Conservation (phyloP, 306 rosid species). For the Trifolium repens region DNA sequence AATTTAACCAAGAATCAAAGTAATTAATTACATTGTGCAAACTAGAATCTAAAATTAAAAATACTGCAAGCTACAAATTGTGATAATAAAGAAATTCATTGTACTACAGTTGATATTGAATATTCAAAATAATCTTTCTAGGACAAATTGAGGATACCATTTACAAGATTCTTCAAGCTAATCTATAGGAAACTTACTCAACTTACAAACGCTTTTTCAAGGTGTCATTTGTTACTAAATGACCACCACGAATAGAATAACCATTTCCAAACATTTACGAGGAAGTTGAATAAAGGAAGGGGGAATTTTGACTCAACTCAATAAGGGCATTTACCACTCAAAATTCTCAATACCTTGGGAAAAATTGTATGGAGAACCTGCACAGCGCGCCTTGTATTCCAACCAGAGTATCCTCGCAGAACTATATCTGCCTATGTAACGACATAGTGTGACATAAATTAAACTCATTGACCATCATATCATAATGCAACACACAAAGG, state of each 20-base stretch:
- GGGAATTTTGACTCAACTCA: background rate
- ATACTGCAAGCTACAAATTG: background rate
- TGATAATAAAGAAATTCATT: background rate
- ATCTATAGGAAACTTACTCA: slow-evolving; percentile 2
- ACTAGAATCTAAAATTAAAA: background rate
- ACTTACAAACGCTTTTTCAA: background rate
- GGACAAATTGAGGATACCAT: background rate
- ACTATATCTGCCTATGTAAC: slow-evolving; percentile 68
- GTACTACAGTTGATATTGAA: background rate
- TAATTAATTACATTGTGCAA: background rate
- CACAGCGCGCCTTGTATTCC: slow-evolving; percentile 89
- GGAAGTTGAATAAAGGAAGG: background rate
- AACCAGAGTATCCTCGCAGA: slow-evolving; percentile 76
- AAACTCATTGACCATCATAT: slow-evolving; percentile 22
- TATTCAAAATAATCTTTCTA: slow-evolving; percentile 14
- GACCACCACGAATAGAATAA: background rate
- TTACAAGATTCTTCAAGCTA: slow-evolving; percentile 22
- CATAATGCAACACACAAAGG: background rate
- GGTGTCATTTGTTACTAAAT: background rate
- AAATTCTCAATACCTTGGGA: slow-evolving; percentile 63
- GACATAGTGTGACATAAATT: background rate
- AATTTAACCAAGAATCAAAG: slow-evolving; percentile 23
- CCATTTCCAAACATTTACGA: background rate
- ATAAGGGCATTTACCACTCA: background rate
- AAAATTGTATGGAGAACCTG: slow-evolving; percentile 68